Percentiles rank a stretch among this genome's conserved stretches.
Conservation (phyloP, 176 grass and related monocot species). For the Ampelocalamus luodianensis region DNA sequence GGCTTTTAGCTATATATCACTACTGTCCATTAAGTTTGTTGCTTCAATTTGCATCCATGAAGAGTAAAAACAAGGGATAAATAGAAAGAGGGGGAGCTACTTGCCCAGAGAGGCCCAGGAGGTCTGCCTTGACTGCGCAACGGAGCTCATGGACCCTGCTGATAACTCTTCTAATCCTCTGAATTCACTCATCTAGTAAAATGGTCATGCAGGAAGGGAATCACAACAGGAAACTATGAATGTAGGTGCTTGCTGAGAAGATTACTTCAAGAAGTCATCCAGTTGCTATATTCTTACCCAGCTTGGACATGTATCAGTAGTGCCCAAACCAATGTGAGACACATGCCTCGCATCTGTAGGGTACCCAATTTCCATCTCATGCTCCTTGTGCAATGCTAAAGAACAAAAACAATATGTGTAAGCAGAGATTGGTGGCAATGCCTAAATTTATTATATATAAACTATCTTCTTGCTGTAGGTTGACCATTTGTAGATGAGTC, state of each 20-base stretch:
- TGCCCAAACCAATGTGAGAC: constrained; percentile 80
- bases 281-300: constrained; percentile 70
- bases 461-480: neutral
- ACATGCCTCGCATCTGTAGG: constrained; percentile 94
- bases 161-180: constrained; percentile 53
- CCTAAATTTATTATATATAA: no score
- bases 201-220: neutral
- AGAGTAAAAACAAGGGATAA: neutral
- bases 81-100: constrained; percentile 8
- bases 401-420: constrained; percentile 10
- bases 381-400: constrained; percentile 76
- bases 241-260: neutral
- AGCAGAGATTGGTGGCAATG: neutral
- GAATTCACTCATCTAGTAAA: constrained; percentile 68
- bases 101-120: constrained; percentile 73
- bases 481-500: neutral
- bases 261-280: neutral
- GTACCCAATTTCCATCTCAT: constrained; percentile 91
- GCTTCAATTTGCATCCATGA: neutral
- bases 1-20: neutral
- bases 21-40: neutral
- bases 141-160: constrained; percentile 36
- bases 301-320: constrained; percentile 61
- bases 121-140: constrained; percentile 46
- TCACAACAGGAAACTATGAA: neutral